Evolutionary conservation across 2,329 filamentous ascomycete species (phyloP), one percentile per base, ranked within the genome.

Genomic region (Ophidiomyces ophidiicola): DNA sequence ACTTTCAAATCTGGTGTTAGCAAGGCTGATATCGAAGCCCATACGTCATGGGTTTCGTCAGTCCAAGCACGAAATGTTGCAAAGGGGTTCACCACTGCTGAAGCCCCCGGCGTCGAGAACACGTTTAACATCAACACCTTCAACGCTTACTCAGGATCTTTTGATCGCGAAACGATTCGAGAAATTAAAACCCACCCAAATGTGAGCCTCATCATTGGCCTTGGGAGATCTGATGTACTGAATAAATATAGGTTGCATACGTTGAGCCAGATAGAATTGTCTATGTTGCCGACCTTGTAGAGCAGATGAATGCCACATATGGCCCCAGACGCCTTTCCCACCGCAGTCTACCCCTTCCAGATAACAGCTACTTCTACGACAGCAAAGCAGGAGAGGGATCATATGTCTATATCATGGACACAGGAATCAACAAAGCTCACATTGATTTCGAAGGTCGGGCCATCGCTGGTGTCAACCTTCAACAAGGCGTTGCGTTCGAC

Each of bases 371-470:
- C 71, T 74, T 96, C 29, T 98, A 90, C 63, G 74, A 86, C 42
- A 72, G 74, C 41, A 81, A 92, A 38, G 88, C 82, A 58, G 92
- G 90, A 61, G 87, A 96, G 71, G 90, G 90, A 61, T 90, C 98
- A 52, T 90, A 98, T 65, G 90, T 90, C 57, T 98, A 98, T 59
- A 82, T 98, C 50, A 94, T 98, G 57, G 90, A 98, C 68, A 98
- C 90, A 41, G 90, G 90, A 56, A 93, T 83, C 72, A 94, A 94
- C 71, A 64, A 72, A 51, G 76, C 87, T 32, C 90, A 98, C 69
- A 85, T 93, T 52, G 90, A 98, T 68, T 98, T 98, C 49, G 88
- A 93, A 67, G 90, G 84, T 46, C 87, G 90, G 62, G 90, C 92
- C 53, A 71, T 76, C 55, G 98, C 92, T 90, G 90, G 90, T 61